These are phyloP conservation scores for Syzygium oleosum DNA, from an alignment of 345 rosid species.

Conservation along the genomic window DNA sequence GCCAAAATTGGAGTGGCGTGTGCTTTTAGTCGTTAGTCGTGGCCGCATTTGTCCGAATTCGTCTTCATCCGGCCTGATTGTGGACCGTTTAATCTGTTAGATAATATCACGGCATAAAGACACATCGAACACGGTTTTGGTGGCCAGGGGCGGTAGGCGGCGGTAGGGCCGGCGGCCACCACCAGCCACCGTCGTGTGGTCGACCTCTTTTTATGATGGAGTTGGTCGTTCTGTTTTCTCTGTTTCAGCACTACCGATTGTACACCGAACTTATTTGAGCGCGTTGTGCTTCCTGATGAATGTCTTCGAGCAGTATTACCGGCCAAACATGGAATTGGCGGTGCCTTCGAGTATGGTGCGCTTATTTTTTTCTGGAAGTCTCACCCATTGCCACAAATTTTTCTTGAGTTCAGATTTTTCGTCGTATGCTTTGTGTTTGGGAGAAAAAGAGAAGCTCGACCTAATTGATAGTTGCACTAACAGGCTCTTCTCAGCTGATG, in stretches of 20 bases:
- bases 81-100: background rate
- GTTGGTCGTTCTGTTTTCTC: background rate
- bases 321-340: constrained; percentile 6
- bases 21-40: no score
- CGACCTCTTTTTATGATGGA: background rate
- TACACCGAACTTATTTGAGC: accelerated
- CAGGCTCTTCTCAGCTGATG: background rate
- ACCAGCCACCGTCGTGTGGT: background rate
- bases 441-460: background rate
- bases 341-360: constrained; percentile 2
- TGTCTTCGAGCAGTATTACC: constrained; percentile 10
- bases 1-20: no score
- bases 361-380: background rate
- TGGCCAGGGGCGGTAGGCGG: background rate
- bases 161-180: background rate
- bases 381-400: background rate
- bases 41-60: no score
- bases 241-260: background rate
- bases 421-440: background rate
- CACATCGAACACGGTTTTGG: background rate
- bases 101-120: background rate
- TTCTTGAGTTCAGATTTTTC: background rate
- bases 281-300: background rate
- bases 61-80: background rate
- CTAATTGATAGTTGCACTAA: background rate